Evolutionary conservation across 176 grass and related monocot species (phyloP).

Genomic region (Poa annua): DNA sequence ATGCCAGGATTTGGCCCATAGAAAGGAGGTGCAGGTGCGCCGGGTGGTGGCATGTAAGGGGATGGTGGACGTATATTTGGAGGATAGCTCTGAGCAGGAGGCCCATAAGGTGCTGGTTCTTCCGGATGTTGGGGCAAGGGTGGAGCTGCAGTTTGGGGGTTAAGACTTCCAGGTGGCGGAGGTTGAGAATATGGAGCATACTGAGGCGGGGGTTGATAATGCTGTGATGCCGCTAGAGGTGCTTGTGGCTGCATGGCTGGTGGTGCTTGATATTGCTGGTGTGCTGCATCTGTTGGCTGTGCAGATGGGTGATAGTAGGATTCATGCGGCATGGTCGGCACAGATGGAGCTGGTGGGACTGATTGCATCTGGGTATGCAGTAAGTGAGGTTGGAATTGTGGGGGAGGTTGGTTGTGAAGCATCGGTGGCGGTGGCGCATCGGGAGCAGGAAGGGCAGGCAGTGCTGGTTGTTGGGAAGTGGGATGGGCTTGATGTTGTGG

Average conservation of each 20-base stretch:
- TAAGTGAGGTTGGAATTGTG: slow-evolving; percentile 52
- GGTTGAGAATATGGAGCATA: slow-evolving; percentile 63
- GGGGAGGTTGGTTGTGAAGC: slow-evolving; percentile 50
- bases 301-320: slow-evolving; percentile 55
- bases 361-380: slow-evolving; percentile 54
- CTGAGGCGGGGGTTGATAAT: slow-evolving; percentile 53
- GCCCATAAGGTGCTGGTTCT: slow-evolving; percentile 56
- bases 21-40: slow-evolving; percentile 58
- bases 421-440: slow-evolving; percentile 57
- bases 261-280: slow-evolving; percentile 65
- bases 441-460: slow-evolving; percentile 57
- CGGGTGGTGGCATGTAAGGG: slow-evolving; percentile 57
- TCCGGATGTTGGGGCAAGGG: slow-evolving; percentile 53
- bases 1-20: slow-evolving; percentile 60
- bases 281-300: slow-evolving; percentile 51
- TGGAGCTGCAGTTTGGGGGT: slow-evolving; percentile 47
- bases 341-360: slow-evolving; percentile 41
- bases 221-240: slow-evolving; percentile 25
- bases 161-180: slow-evolving; percentile 43
- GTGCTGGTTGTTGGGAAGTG: slow-evolving; percentile 38
- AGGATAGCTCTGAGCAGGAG: slow-evolving; percentile 62
- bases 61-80: slow-evolving; percentile 48
- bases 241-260: slow-evolving; percentile 40
- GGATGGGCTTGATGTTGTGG: slow-evolving; percentile 47
- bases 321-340: slow-evolving; percentile 45